Conservation (phyloP, 2,329 filamentous ascomycete genomes). For the Alternaria brassicae region DNA sequence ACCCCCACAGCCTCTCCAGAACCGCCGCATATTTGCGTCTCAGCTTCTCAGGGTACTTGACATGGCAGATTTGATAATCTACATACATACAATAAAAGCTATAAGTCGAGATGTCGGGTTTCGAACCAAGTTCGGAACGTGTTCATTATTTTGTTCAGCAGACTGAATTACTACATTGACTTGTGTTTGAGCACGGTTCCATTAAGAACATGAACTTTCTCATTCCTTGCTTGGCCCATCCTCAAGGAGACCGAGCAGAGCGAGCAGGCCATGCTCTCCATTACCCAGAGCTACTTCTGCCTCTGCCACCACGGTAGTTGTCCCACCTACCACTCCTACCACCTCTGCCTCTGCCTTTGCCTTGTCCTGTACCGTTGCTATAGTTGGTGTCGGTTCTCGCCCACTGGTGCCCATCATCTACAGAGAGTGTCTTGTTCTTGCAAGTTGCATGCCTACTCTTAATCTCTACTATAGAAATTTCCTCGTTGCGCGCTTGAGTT, state of each 20-base stretch:
- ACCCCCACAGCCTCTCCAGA: conserved; percentile 7
- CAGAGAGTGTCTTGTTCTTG: not conserved
- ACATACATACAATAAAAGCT: not conserved
- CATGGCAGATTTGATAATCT: not conserved
- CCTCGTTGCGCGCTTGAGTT: not conserved
- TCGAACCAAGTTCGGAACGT: not conserved
- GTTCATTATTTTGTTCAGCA: not conserved
- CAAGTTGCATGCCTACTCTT: not conserved
- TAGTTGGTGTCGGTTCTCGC: not conserved
- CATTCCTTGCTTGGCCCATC: not conserved
- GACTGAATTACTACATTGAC: not conserved
- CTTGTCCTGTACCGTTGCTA: not conserved
- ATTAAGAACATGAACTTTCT: not conserved
- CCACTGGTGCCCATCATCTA: conserved; percentile 8
- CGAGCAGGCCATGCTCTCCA: not conserved
- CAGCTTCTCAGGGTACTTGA: not conserved
- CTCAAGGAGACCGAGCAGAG: not conserved
- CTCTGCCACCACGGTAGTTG: not conserved
- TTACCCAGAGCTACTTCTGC: not conserved
- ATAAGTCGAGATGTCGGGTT: not conserved
- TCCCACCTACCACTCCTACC: not conserved
- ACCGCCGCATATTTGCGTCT: not conserved
- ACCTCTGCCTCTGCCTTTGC: not conserved
- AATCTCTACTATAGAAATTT: not conserved
- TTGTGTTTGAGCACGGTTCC: not conserved